Evolutionary conservation across 2,329 filamentous ascomycete species (phyloP), one percentile per base, ranked within the genome.

Genomic region (Trematosphaeria pertusa): DNA sequence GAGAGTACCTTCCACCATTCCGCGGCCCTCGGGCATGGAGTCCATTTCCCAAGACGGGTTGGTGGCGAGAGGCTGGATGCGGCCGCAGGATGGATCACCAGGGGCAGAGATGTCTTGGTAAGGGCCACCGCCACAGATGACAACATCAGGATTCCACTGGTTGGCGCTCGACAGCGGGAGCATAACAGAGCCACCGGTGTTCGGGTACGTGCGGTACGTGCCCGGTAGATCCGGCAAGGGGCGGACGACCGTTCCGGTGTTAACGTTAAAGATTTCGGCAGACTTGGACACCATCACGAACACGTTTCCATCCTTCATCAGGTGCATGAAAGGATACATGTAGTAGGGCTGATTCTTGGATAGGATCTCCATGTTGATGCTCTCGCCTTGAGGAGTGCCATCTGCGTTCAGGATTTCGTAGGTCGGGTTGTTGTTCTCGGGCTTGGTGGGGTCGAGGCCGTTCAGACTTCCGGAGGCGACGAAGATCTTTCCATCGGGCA

Each of bases 241-340:
- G 46, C 75, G 75, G 43, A 79, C 70, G 10, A 78, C 74, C 3
- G 63, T 64, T 46, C 78, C 78, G 34, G 68, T 69, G 26, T 56
- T 65, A 18, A 81, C 75, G 56, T 82, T 77, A 66, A 84, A 84
- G 43, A 80, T 71, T 57, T 85, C 78, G 4, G 80, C 78, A 15
- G 79, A 79, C 61, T 81, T 84, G 24, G 81, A 71, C 12, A 76
- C 74, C 60, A 83, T 83, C 46, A 85, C 71, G 59, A 84, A 85
- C 4, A 85, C 64, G 28, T 70, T 78, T 9, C 82, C 82, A 61
- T 84, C 77, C 24, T 73, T 76, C 28, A 86, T 73, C 1, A 85
- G 72, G 58, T 85, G 82, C 21, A 86, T 68, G 64, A 85, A 85
- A 3, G 83, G 83, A 59, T 85, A 85, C 81, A 84, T 84, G 67